Base-by-base conservation (phyloP, 1,284 basidiomycete genomes). In the Pulveroboletus sp. region DNA sequence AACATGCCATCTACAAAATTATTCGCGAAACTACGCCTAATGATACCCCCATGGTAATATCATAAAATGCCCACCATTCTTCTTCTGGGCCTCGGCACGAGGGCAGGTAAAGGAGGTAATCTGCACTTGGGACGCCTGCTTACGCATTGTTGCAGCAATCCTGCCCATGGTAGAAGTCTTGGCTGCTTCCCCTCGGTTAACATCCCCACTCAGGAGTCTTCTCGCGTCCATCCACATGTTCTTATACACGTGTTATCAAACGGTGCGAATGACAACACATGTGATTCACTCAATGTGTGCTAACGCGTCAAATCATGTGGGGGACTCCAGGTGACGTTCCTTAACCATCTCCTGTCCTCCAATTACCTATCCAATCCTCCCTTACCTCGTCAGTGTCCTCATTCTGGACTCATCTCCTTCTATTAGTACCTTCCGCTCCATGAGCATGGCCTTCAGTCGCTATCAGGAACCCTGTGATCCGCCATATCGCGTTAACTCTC, bases 161-260 rank as follows among this genome's bases (percentile, higher is more conserved):
- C 49, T 63, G 5, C 79, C 81, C 7, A 74, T 78, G 1, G 64
- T 78, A 3, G 75, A 78, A 29, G 69, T 6, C 65, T 78, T 5
- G 78, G 76, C 3, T 79, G 72, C 52, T 62, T 78, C 28, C 64
- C 73, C 14, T 52, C 65, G 18, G 36, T 20, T 17, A 44, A 43
- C 3, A 40, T 24, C 8, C 2, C 49, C 12, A 15, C 15, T 14
- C 47, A 43, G 9, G 46, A 33, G 7, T 53, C 17, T 46, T 43
- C 51, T 42, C 59, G 53, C 22, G 35, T 35, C 14, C 64, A 60
- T 55, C 54, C 60, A 56, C 67, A 77, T 17, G 66, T 84, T 24
- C 72, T 85, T 5, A 67, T 80, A 2, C 83, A 85, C 53, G 68
- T 73, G 1, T 84, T 85, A 59, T 85, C 83, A 4, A 85, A 85